phyloP scores from a whole-genome alignment of 306 rosid species.

The Fragaria nilgerrensis region DNA sequence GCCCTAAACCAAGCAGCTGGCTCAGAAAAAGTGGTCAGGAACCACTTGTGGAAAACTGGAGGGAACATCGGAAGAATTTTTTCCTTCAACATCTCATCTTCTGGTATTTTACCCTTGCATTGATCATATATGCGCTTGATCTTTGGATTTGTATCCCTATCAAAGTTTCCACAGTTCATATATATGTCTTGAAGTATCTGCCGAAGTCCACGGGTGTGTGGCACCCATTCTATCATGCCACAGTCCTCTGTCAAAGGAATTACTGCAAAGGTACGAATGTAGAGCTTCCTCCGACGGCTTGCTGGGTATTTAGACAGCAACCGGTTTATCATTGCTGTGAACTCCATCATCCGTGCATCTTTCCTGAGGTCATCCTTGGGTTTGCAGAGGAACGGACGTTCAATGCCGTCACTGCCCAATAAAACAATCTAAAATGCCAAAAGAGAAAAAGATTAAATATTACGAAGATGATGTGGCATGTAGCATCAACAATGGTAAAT shows the following conservation, averaged over 20 bases:
- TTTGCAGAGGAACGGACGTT: slow-evolving; percentile 86
- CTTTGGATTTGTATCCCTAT: slow-evolving; percentile 79
- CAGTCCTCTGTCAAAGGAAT: slow-evolving; percentile 97
- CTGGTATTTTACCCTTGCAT: slow-evolving; percentile 79
- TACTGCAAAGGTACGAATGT: slow-evolving; percentile 93
- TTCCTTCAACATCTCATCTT: slow-evolving; percentile 75
- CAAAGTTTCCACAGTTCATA: slow-evolving; percentile 78
- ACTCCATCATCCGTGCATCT: slow-evolving; percentile 99
- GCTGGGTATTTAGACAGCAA: slow-evolving; percentile 91
- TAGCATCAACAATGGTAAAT: background rate
- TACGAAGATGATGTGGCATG: slow-evolving; percentile 21
- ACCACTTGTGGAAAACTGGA: slow-evolving; percentile 91
- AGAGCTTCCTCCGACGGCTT: slow-evolving; percentile 90
- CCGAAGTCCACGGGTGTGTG: slow-evolving; percentile 89
- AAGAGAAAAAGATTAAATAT: slow-evolving; percentile 1
- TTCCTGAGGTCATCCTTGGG: slow-evolving; percentile 99
- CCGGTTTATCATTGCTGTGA: slow-evolving; percentile 89
- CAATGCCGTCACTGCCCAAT: slow-evolving; percentile 91
- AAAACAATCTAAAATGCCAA: slow-evolving; percentile 67
- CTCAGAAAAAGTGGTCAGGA: slow-evolving; percentile 89
- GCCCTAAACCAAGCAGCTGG: slow-evolving; percentile 99
- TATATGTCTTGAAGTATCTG: slow-evolving; percentile 92
- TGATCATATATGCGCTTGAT: slow-evolving; percentile 88
- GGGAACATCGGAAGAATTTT: slow-evolving; percentile 97
- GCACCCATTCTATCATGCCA: slow-evolving; percentile 99